Conservation (phyloP, 108 stramenopile genomes). For the Pseudonitzschia multiseries region DNA sequence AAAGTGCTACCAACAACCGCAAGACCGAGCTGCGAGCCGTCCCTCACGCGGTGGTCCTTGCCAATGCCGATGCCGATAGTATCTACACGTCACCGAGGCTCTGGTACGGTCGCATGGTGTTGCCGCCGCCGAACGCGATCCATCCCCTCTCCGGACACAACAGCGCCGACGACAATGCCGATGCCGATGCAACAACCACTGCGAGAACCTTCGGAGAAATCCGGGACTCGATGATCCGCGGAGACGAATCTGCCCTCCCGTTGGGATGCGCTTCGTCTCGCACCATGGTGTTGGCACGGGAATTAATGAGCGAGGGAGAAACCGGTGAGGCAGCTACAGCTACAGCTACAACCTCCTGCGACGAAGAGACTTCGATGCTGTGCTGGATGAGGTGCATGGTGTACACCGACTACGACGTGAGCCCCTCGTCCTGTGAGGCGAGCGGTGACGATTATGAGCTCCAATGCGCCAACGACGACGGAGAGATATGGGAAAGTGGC, state of each 20-base stretch:
- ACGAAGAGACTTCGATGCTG: slow-evolving; percentile 1
- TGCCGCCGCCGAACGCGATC: slow-evolving; percentile 66
- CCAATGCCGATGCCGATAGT: background rate
- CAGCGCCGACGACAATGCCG: too few species aligned
- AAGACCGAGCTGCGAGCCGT: slow-evolving; percentile 50
- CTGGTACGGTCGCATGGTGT: slow-evolving; percentile 89
- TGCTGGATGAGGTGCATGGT: slow-evolving; percentile 86
- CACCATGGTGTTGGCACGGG: slow-evolving; percentile 29
- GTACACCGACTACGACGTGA: slow-evolving; percentile 31
- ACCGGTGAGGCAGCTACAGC: too few species aligned
- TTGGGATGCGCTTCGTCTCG: slow-evolving; percentile 50
- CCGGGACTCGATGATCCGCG: slow-evolving; percentile 45
- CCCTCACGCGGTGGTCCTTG: slow-evolving; percentile 58
- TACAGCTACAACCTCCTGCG: too few species aligned
- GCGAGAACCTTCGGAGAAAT: slow-evolving; percentile 56
- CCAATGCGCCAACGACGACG: slow-evolving; percentile 58
- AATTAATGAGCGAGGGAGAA: slow-evolving; percentile 31
- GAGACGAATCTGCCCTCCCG: slow-evolving; percentile 20
- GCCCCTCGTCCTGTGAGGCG: background rate
- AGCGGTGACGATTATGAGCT: slow-evolving; percentile 50
- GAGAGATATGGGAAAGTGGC: slow-evolving; percentile 38
- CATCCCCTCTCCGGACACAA: slow-evolving; percentile 26
- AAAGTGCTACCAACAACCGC: background rate
- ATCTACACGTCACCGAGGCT: slow-evolving; percentile 58
- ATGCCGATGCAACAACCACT: too few species aligned